Base-by-base conservation (phyloP, 2,329 filamentous ascomycete species). In the Celoporthe dispersa region DNA sequence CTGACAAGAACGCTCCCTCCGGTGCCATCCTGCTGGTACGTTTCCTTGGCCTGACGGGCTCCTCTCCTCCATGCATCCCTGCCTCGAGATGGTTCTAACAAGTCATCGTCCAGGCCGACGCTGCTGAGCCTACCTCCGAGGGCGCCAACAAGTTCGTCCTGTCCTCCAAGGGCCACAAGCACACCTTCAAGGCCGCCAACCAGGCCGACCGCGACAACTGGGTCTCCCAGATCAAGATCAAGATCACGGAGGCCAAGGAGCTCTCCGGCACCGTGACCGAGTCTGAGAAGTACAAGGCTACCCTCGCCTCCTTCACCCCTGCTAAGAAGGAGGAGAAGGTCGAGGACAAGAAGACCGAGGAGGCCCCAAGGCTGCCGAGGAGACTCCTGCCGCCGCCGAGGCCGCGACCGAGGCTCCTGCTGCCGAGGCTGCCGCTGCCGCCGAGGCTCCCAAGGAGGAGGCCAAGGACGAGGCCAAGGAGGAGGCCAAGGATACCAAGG, bases 201-300 rank as follows among this genome's bases (percentile, higher is more conserved):
- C 77, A 88, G 64, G 84, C 89, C 71, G 94, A 98, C 84, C 94
- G 95, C 79, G 94, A 97, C 82, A 93, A 92, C 87, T 98, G 96
- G 96, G 89, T 97, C 77, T 84, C 90, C 73, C 92, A 94, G 78
- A 81, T 97, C 76, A 94, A 96, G 88, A 84, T 88, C 77, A 93
- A 94, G 86, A 88, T 92, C 67, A 87, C 90, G 66, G 94, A 97
- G 84, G 94, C 94, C 77, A 97, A 96, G 87, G 91, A 91, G 76
- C 84, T 92, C 70, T 91, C 90, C 78, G 86, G 92, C 74, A 87
- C 87, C 68, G 88, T 98, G 76, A 88, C 88, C 73, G 90, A 91
- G 82, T 91, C 90, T 76, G 94, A 97, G 82, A 88, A 89, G 71
- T 99, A 97, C 91, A 98, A 97, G 90, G 86, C 88, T 76, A 90